A percentile compares a stretch with the other conserved stretches of the same genome.
These are phyloP conservation scores for Centrapalus pauciflorus DNA, from an alignment of 129 eudicot species.

Conservation along the genomic window DNA sequence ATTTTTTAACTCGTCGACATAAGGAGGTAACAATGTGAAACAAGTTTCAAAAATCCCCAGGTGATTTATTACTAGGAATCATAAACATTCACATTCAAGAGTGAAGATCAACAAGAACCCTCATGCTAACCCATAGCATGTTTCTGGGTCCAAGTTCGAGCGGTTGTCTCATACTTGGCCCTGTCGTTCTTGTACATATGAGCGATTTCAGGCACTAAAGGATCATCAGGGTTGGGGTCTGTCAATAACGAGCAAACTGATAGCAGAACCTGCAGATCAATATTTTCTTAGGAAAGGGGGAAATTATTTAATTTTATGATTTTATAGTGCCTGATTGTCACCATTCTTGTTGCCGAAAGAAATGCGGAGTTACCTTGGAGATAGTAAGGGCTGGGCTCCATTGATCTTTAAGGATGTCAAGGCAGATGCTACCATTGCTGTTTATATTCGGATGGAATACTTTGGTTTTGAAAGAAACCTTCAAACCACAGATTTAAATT, in stretches of 20 bases:
- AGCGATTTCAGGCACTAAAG: constrained; percentile 40
- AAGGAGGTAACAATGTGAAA: no score
- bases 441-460: no score
- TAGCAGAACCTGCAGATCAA: constrained; percentile 37
- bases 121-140: constrained; percentile 26
- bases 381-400: constrained; percentile 47
- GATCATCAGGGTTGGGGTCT: constrained; percentile 54
- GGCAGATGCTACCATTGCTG: constrained; percentile 33
- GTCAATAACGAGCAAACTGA: constrained; percentile 37
- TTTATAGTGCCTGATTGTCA: no score
- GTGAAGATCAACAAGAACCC: no score
- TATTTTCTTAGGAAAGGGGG: no score
- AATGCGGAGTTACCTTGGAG: constrained; percentile 33
- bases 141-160: constrained; percentile 44
- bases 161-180: constrained; percentile 29
- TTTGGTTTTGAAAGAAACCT: constrained; percentile 38
- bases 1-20: no score
- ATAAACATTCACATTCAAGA: background rate
- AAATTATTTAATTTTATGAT: no score
- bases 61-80: background rate
- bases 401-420: constrained; percentile 41
- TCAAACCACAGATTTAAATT: background rate
- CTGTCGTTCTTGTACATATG: constrained; percentile 30
- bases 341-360: no score
- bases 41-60: background rate